Evolutionary conservation across 768 basidiomycete species (phyloP), one percentile per base, ranked within the genome.

Genomic region (Leccinum variicolor): DNA sequence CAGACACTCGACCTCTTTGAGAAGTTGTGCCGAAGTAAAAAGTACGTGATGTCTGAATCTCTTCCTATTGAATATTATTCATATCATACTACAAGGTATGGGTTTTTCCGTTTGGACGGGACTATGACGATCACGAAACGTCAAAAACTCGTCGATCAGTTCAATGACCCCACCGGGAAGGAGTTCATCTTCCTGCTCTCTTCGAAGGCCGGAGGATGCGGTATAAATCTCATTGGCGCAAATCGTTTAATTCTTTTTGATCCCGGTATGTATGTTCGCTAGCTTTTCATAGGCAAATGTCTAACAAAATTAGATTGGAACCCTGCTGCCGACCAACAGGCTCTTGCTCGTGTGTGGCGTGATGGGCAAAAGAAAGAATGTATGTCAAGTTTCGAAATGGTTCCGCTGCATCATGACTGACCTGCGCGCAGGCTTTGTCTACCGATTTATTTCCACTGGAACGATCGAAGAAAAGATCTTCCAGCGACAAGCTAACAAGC

Each of bases 311-410:
- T 47, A 94, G 95, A 98, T 68, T 98, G 95, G 95, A 98, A 98
- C 66, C 95, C 95, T 25, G 96, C 96, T 10, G 93, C 95, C 26
- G 96, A 99, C 73, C 97, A 98, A 70, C 96, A 99, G 71, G 96
- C 96, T 8, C 80, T 99, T 6, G 96, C 96, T 46, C 93, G 96
- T 70, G 96, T 99, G 9, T 99, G 96, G 96, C 90, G 96, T 76
- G 96, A 99, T 68, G 96, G 96, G 0, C 96, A 98, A 73, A 99
- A 97, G 84, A 98, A 98, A 83, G 95, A 97, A 75, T 99, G 96
- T 94, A 67, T 53, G 90, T 69, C 23, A 17, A 29, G 14, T 5
- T 9, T 53, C 13, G 26, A 29, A n/a, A n/a, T 21, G 6, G 8
- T 41, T 43, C 2, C 5, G 41, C 8, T 13, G 51, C 49, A 9